A percentile compares a stretch with the other conserved stretches of the same genome.
Evolutionary conservation across 345 rosid species (phyloP).

Genomic region (Physaria fendleri): DNA sequence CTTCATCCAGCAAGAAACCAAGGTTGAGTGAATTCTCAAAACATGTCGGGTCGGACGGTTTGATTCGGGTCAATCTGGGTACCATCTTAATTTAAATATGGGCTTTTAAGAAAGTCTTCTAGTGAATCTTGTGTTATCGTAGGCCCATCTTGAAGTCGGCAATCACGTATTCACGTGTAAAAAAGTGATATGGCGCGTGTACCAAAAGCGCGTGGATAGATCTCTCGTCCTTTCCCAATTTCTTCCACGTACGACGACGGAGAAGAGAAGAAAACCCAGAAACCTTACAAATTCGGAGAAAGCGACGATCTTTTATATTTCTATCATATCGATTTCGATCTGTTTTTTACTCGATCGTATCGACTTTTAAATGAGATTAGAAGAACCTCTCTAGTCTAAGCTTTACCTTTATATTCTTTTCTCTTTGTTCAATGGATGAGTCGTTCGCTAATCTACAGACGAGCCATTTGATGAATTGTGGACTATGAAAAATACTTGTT

Average conservation of each 20-base stretch:
- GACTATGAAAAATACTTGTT: too few species aligned
- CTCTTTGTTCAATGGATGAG: constrained; percentile 48
- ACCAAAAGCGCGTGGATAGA: constrained; percentile 24
- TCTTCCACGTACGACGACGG: constrained; percentile 24
- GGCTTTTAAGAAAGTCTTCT: neutral
- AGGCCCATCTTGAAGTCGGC: constrained; percentile 22
- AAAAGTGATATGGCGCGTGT: constrained; percentile 20
- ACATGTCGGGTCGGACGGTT: neutral
- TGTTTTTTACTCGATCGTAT: neutral
- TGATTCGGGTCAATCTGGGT: constrained; percentile 4
- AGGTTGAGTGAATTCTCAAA: neutral
- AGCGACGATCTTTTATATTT: neutral
- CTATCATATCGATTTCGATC: too few species aligned
- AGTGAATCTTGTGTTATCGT: neutral
- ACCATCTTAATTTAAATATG: neutral
- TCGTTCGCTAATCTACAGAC: constrained; percentile 50
- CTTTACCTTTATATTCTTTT: neutral
- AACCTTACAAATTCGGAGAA: constrained; percentile 3
- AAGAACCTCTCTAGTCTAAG: neutral
- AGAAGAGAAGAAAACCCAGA: constrained; percentile 16
- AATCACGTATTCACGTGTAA: constrained; percentile 16
- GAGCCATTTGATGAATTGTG: constrained; percentile 67
- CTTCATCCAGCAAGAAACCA: too few species aligned
- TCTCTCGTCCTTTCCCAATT: neutral
- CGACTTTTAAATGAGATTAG: neutral